Evolutionary conservation across 352 stramenopile genomes (phyloP), one percentile per base, ranked within the genome.

Genomic region (Pythium vanterpoolii): DNA sequence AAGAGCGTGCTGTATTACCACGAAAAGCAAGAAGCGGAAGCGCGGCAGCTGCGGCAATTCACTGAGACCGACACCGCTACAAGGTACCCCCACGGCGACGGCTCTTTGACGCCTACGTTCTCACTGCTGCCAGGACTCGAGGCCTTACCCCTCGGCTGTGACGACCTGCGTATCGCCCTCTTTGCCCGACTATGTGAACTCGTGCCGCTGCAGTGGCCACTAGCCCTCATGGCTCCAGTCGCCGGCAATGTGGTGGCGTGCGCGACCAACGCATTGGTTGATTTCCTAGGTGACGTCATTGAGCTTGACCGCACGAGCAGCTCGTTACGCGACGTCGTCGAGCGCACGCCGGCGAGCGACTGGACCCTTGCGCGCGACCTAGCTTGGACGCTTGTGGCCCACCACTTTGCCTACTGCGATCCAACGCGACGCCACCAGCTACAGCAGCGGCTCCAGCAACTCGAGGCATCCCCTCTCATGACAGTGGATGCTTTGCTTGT

Each of bases 171-270:
- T 1, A 59, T 89, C 18, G 65, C 67, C 27, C 68, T 89, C 23
- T 91, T 91, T 28, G 70, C 67, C 1, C 68, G 74, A 14, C 62
- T 89, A 31, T 80, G 76, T 39, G 78, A 89, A 44, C 71, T 89
- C 16, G 71, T 87, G 16, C 76, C 81, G 16, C 67, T 85, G 21
- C 65, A 76, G 10, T 54, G 60, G 33, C 43, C 24, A 0, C 26
- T 55, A 8, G 48, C 26, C 1, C 30, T 51, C 13, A 34, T 42
- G 10, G n/a, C 55, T 11, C 60, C 53, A 0, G 45, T 69, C 7
- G 50, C 47, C 10, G 72, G 73, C 18, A 86, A 86, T 60, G 30
- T 87, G 11, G 74, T 70, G 24, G 52, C 68, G 23, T 76, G 69
- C 42, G 57, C 72, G 16, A n/a, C 77, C 24, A 74, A 80, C 62